phyloP scores from a whole-genome alignment of 306 rosid genomes.

The Prunus mongolica region DNA sequence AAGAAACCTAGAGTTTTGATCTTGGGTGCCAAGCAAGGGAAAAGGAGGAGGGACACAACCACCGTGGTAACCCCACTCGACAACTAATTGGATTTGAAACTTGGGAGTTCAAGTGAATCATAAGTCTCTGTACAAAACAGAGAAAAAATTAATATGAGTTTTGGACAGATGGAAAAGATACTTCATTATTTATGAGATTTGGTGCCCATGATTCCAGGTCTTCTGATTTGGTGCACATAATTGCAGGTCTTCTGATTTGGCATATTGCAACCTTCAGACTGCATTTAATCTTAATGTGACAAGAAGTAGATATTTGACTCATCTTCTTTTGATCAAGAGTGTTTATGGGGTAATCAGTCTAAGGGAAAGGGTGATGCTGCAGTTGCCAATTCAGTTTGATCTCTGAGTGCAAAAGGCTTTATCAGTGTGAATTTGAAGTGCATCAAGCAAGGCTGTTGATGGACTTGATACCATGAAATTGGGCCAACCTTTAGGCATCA shows the following conservation, averaged over 20 bases:
- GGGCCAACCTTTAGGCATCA: not conserved
- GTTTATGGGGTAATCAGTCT: not conserved
- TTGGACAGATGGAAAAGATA: not conserved
- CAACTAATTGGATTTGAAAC: not conserved
- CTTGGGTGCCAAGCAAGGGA: too few species aligned
- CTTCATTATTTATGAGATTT: not conserved
- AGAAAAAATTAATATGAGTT: not conserved
- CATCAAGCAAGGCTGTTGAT: not conserved
- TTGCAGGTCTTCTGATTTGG: not conserved
- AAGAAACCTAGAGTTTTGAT: too few species aligned
- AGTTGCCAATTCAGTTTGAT: not conserved
- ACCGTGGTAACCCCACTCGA: too few species aligned
- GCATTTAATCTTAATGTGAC: not conserved
- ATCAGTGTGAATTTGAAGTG: not conserved
- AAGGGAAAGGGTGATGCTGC: not conserved
- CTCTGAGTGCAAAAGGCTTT: not conserved
- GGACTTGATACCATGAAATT: not conserved
- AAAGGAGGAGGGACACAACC: too few species aligned
- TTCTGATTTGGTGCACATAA: not conserved
- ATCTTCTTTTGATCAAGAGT: not conserved
- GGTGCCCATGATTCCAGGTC: not conserved
- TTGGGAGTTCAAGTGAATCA: not conserved
- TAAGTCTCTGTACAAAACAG: not conserved
- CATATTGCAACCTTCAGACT: not conserved
- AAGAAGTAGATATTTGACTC: not conserved